phyloP scores from a whole-genome alignment of 257 asterid species.

The Solanum habrochaites region DNA sequence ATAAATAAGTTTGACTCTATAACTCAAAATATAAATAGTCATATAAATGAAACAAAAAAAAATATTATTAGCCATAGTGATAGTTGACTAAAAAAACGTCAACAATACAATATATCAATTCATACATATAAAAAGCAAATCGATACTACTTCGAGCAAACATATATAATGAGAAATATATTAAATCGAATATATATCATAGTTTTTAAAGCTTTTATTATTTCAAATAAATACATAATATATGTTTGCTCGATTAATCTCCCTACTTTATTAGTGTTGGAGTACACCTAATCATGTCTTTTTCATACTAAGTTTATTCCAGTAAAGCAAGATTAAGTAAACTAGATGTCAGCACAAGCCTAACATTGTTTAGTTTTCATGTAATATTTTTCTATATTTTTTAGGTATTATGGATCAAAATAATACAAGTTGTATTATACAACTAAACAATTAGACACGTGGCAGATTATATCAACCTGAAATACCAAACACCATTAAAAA shows the following conservation, averaged over 20 bases:
- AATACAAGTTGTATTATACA: neutral
- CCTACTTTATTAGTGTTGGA: neutral
- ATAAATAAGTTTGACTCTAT: neutral
- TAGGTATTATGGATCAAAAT: neutral
- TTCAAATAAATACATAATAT: neutral
- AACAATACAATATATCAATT: neutral
- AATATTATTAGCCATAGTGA: neutral
- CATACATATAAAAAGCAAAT: neutral
- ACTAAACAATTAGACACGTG: neutral
- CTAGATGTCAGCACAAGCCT: neutral
- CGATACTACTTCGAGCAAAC: neutral
- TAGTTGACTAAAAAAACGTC: neutral
- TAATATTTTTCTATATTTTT: neutral
- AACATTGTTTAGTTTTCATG: neutral
- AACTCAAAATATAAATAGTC: neutral
- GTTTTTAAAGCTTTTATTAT: neutral
- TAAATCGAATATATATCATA: no score
- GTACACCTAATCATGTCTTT: neutral
- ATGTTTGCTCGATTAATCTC: neutral
- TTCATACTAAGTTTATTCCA: neutral
- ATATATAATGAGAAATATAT: neutral
- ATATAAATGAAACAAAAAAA: no score
- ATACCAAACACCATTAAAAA: neutral
- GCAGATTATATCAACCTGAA: neutral
- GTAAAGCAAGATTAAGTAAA: neutral